Base-by-base conservation (phyloP, 257 asterid genomes). In the Linaria vulgaris region DNA sequence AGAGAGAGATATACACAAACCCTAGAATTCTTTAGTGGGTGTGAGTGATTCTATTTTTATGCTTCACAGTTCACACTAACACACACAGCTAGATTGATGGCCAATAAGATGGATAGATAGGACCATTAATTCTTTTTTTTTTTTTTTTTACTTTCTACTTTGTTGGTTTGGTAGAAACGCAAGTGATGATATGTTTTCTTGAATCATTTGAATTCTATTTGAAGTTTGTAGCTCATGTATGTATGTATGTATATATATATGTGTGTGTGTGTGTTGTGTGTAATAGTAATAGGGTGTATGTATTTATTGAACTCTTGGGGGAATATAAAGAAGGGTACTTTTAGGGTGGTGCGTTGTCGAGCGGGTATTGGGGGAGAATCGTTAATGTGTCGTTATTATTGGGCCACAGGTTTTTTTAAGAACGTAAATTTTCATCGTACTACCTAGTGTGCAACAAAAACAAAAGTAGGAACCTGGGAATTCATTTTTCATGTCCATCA, bases 281-380 rank as follows among this genome's bases (percentile, higher is more conserved):
- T n/a, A n/a, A n/a, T n/a, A n/a, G n/a, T n/a, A n/a, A n/a, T n/a
- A 27, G 34, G 34, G 34, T 6, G 34, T 27, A 27, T 27, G 34
- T 27, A n/a, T n/a, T n/a, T n/a, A n/a, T n/a, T n/a, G 34, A 2
- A 27, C 34, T 6, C 6, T 27, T 6, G 34, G 34, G 4, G 34
- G 6, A 27, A 27, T 27, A 5, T 48, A 5, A 21, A 21, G 19
- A 50, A 57, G 53, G 19, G 62, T 67, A 27, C 34, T 66, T 45
- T 63, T 1, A 39, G 54, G 13, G 20, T 15, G 11, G 11, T 77
- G 83, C 7, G 92, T 30, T 85, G 88, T 85, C 92, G 74, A 80
- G 44, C 59, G 41, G 19, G 25, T 46, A 78, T 68, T 76, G 94
- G 82, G 4, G 11, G n/a, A 41, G 66, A 50, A 12, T 74, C 49